These are phyloP conservation scores for Tetrapyrgos nigripes DNA, from an alignment of 1,284 basidiomycete species.

Conservation along the genomic window DNA sequence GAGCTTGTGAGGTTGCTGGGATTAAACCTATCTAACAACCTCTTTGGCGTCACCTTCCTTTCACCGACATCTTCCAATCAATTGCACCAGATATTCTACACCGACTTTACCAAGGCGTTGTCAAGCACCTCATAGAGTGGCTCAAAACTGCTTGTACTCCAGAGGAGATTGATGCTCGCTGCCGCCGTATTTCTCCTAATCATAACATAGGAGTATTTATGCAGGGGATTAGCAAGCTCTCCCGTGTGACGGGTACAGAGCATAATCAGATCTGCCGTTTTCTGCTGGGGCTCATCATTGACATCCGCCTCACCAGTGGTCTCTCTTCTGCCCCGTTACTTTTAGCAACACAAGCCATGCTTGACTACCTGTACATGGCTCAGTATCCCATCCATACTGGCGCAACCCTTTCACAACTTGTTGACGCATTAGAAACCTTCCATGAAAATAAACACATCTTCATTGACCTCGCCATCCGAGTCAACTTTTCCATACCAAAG, in stretches of 20 bases:
- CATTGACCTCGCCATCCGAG: background rate
- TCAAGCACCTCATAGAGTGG: conserved; percentile 35
- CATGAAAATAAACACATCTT: conserved; percentile 15
- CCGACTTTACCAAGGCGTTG: conserved; percentile 34
- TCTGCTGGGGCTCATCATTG: background rate
- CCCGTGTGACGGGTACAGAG: background rate
- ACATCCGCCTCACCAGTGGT: background rate
- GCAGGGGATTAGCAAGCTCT: background rate
- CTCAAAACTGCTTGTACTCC: conserved; percentile 9
- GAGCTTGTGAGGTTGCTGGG: background rate
- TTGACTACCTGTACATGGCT: conserved; percentile 1
- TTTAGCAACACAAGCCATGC: background rate
- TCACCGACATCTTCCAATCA: conserved; percentile 23
- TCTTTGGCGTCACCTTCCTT: conserved; percentile 23
- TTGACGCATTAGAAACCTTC: conserved; percentile 18
- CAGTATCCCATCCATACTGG: conserved; percentile 15
- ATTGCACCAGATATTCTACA: conserved; percentile 39
- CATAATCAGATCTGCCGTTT: background rate
- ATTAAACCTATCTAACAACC: conserved; percentile 4
- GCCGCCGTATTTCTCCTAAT: background rate
- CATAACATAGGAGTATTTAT: conserved; percentile 1
- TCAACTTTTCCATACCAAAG: conserved; percentile 2
- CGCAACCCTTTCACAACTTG: conserved; percentile 18
- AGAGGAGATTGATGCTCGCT: conserved; percentile 3
- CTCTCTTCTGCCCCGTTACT: background rate